Conservation (phyloP, 805 yeast genomes). For the Schizosaccharomyces lindneri region DNA sequence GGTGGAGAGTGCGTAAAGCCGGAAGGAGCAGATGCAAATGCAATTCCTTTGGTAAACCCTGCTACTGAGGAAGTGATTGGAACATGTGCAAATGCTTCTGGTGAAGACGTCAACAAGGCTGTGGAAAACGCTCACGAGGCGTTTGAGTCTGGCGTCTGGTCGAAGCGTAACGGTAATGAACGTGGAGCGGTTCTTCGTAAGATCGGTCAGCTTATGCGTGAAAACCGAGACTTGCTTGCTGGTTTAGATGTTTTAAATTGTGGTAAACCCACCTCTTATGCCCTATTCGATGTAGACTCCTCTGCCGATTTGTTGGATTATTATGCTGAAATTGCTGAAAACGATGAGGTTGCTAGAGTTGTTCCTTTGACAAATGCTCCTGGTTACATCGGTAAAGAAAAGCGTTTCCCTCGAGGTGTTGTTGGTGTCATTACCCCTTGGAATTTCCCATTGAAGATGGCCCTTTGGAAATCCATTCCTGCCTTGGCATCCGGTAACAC, state of each 20-base stretch:
- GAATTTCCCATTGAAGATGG: conserved; percentile 34
- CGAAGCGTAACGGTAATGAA: neutral
- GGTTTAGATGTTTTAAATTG: neutral
- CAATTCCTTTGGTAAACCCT: neutral
- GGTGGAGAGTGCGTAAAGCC: neutral
- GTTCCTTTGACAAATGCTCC: neutral
- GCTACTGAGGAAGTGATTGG: conserved; percentile 1
- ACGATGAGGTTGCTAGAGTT: neutral
- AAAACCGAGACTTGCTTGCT: neutral
- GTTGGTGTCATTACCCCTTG: conserved; percentile 50
- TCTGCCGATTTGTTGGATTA: neutral
- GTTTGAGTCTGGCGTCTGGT: conserved; percentile 1
- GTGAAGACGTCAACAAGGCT: neutral
- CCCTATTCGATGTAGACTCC: neutral
- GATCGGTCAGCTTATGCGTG: neutral
- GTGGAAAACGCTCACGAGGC: neutral
- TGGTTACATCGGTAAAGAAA: neutral
- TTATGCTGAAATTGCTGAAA: neutral
- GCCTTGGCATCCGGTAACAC: conserved; percentile 63
- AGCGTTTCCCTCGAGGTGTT: conserved; percentile 16
- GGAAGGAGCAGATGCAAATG: neutral
- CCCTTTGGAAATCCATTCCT: conserved; percentile 54
- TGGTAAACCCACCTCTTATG: neutral
- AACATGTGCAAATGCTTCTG: neutral
- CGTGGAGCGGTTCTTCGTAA: neutral